Percentiles rank a stretch among this genome's conserved stretches.
Conservation (phyloP, 2,329 filamentous ascomycete species). For the Colletotrichum tabaci region DNA sequence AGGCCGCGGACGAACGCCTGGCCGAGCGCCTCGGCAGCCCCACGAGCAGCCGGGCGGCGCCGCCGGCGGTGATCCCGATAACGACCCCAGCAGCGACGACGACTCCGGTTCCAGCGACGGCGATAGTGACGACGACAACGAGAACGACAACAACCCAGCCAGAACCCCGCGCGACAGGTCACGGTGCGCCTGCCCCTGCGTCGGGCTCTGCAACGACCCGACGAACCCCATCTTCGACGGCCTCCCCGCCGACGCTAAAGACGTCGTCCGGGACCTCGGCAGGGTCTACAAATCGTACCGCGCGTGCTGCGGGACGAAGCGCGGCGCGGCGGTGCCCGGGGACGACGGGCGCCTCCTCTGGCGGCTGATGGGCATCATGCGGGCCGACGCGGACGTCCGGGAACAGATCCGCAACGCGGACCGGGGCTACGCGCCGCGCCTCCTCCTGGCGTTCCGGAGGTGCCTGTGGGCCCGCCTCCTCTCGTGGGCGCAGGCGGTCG, state of each 20-base stretch:
- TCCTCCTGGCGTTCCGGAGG: not conserved
- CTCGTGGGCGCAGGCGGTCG: not conserved
- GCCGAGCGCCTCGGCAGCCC: not conserved
- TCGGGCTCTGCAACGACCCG: not conserved
- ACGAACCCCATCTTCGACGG: not conserved
- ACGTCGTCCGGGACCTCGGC: not conserved
- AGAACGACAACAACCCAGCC: too few relatives aligned
- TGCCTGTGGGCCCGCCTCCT: not conserved
- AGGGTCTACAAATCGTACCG: not conserved
- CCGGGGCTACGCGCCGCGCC: not conserved
- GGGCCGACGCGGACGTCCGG: not conserved
- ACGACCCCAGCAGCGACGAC: too few relatives aligned
- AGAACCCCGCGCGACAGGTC: not conserved
- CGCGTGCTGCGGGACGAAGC: not conserved
- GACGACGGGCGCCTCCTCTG: constrained; percentile 15
- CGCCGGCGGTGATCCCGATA: not conserved
- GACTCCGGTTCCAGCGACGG: not conserved
- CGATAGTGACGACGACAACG: not conserved
- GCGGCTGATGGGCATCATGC: constrained; percentile 4
- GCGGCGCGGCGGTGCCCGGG: too few relatives aligned
- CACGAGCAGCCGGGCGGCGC: not conserved
- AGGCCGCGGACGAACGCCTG: too few relatives aligned
- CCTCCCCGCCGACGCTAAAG: not conserved
- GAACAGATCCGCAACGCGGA: constrained; percentile 10
- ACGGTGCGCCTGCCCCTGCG: not conserved